These are phyloP conservation scores for Psidium friedrichsthalianum DNA, from an alignment of 345 rosid genomes.

Conservation along the genomic window DNA sequence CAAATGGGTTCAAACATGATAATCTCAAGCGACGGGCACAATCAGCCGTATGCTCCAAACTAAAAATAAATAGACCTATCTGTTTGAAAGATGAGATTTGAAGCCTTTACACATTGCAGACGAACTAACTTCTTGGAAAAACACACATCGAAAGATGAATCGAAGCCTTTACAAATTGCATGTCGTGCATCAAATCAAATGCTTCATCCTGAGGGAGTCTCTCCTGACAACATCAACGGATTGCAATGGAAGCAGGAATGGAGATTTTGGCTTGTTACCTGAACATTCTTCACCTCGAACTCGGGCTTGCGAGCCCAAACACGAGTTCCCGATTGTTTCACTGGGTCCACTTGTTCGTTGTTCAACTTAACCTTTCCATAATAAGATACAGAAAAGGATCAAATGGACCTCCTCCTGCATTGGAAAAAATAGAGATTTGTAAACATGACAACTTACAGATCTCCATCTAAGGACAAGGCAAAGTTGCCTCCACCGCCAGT, in stretches of 20 bases:
- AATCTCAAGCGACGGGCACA: too few species aligned
- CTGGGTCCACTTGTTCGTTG: constrained; percentile 86
- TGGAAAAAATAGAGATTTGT: neutral
- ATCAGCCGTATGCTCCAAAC: too few species aligned
- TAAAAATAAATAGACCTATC: too few species aligned
- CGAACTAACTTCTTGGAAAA: too few species aligned
- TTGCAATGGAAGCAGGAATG: neutral
- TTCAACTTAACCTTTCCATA: constrained; percentile 54
- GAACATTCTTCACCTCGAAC: constrained; percentile 69
- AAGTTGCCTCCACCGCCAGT: constrained; percentile 82
- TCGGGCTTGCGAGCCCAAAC: constrained; percentile 90
- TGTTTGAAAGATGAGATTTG: too few species aligned
- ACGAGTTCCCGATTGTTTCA: constrained; percentile 73
- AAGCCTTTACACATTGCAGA: too few species aligned
- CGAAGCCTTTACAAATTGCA: too few species aligned
- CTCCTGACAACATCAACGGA: neutral
- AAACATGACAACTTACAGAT: constrained; percentile 57
- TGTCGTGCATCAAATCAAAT: neutral
- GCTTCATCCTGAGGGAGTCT: neutral
- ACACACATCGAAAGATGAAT: too few species aligned
- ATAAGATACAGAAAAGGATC: neutral
- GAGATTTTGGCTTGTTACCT: constrained; percentile 33
- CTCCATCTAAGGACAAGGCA: constrained; percentile 72
- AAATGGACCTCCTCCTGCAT: neutral
- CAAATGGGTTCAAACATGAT: too few species aligned